Percentiles rank a stretch among this genome's conserved stretches.
phyloP scores from a whole-genome alignment of 1,284 basidiomycete genomes.

The Pyrrhoderma noxium region DNA sequence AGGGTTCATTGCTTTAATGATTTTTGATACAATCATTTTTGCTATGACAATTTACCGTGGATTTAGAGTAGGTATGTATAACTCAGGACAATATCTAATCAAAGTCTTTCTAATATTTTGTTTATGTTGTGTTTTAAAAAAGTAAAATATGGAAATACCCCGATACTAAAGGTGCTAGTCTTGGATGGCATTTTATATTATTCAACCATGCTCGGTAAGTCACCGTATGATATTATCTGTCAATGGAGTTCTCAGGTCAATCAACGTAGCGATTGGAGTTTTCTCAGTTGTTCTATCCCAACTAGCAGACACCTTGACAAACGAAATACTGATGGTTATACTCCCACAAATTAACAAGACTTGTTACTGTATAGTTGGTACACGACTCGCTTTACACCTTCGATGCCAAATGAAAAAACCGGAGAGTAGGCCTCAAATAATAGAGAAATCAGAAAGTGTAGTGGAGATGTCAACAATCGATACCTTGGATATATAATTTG shows the following conservation, averaged over 20 bases:
- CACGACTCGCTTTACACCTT: constrained; percentile 1
- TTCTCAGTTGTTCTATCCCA: neutral
- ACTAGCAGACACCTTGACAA: neutral
- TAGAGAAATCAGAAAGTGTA: no score
- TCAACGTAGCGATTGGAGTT: neutral
- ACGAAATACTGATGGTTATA: constrained; percentile 1
- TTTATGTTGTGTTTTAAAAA: no score
- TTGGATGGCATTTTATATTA: constrained; percentile 10
- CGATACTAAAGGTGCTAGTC: constrained; percentile 7
- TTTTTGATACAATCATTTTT: constrained; percentile 7
- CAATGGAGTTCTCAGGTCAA: no score
- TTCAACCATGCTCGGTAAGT: constrained; percentile 5
- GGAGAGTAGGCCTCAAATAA: no score
- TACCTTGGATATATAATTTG: no score
- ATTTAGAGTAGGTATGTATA: neutral
- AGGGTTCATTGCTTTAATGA: neutral
- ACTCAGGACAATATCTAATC: no score
- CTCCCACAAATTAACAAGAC: constrained; percentile 6
- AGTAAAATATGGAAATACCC: neutral
- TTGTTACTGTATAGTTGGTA: constrained; percentile 6
- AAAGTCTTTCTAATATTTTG: neutral
- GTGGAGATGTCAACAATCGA: no score
- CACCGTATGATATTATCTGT: neutral
- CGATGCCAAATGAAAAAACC: neutral
- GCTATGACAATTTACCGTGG: constrained; percentile 2